A percentile compares a stretch with the other conserved stretches of the same genome.
phyloP scores from a whole-genome alignment of 352 stramenopile genomes.

The Globisporangium ultimum region DNA sequence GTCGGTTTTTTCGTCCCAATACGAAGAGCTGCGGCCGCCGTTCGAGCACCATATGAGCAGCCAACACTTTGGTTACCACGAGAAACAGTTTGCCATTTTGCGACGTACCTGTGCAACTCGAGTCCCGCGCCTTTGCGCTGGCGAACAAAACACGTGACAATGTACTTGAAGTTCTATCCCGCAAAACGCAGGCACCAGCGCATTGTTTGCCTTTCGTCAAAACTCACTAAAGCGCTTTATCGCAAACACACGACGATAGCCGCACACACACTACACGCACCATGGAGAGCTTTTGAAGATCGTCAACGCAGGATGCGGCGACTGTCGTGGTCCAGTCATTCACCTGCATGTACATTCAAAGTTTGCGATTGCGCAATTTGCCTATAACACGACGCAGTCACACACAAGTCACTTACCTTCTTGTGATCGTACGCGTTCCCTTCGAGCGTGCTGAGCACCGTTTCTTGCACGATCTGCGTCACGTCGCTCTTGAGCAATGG shows the following conservation, averaged over 20 bases:
- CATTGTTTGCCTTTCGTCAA: neutral
- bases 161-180: conserved; percentile 82
- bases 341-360: conserved; percentile 20
- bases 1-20: conserved; percentile 76
- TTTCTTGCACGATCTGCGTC: conserved; percentile 68
- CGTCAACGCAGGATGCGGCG: conserved; percentile 60
- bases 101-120: conserved; percentile 45
- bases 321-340: conserved; percentile 73
- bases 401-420: conserved; percentile 23
- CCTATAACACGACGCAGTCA: neutral
- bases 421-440: conserved; percentile 76
- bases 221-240: neutral
- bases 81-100: neutral
- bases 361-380: too few relatives aligned
- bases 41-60: neutral
- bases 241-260: neutral
- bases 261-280: conserved; percentile 18
- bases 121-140: conserved; percentile 64
- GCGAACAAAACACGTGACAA: conserved; percentile 65
- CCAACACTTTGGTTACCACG: neutral
- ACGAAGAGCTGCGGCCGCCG: conserved; percentile 29
- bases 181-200: neutral
- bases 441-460: conserved; percentile 65
- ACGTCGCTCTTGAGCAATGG: conserved; percentile 71
- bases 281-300: conserved; percentile 58